Percentiles rank a stretch among this genome's conserved stretches.
Evolutionary conservation across 306 rosid genomes (phyloP).

Genomic region (Quercus cerris): DNA sequence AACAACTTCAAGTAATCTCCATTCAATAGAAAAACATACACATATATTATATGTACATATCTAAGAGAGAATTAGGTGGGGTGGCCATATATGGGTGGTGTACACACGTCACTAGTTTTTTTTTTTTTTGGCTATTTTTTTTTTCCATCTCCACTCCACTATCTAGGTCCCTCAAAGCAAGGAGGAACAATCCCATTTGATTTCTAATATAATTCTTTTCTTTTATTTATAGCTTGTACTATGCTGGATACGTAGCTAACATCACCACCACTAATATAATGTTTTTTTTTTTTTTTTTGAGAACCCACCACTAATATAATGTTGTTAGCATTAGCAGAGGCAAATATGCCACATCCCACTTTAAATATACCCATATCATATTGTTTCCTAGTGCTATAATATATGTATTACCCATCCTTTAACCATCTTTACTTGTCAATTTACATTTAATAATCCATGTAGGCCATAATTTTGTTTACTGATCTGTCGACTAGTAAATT

Average conservation of each 20-base stretch:
- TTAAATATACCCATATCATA: conserved; percentile 12
- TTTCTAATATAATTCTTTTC: conserved; percentile 6
- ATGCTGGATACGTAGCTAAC: conserved; percentile 6
- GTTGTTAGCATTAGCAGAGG: conserved; percentile 30
- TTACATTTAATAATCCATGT: conserved; percentile 5
- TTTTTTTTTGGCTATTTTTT: conserved; percentile 4
- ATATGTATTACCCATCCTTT: neutral
- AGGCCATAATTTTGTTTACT: conserved; percentile 18
- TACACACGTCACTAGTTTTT: conserved; percentile 37
- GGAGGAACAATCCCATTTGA: conserved; percentile 15
- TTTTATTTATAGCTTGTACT: neutral
- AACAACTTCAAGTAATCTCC: too few relatives aligned
- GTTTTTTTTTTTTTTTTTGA: too few relatives aligned
- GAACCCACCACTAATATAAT: conserved; percentile 33
- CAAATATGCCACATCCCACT: conserved; percentile 53
- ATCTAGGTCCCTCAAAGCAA: conserved; percentile 7
- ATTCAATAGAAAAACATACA: neutral
- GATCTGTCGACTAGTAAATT: conserved; percentile 9
- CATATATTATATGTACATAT: neutral
- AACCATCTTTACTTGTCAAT: conserved; percentile 2
- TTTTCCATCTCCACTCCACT: conserved; percentile 18
- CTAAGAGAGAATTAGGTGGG: conserved; percentile 45
- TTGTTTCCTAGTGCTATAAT: neutral
- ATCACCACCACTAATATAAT: conserved; percentile 32
- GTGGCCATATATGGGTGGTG: conserved; percentile 45